Conservation (phyloP, 73 alveolate genomes). For the Vitrella brassicaformis region DNA sequence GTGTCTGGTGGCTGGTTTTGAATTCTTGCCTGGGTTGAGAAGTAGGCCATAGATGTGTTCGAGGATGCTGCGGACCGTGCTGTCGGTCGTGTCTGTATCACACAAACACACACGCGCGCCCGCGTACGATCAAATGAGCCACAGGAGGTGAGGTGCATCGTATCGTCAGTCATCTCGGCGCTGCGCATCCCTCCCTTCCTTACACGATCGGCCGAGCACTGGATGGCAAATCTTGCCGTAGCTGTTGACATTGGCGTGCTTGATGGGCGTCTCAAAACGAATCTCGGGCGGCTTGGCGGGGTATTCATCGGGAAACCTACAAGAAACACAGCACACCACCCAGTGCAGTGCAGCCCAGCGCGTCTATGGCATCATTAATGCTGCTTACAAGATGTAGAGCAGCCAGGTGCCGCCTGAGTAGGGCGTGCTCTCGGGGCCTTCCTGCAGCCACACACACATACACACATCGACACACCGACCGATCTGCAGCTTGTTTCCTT, state of each 20-base stretch:
- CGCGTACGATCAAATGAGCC: too few relatives aligned
- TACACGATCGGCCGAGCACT: background rate
- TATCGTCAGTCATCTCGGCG: too few relatives aligned
- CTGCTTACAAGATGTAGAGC: background rate
- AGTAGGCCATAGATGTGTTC: slow-evolving; percentile 3
- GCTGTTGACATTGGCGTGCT: background rate
- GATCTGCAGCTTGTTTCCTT: too few relatives aligned
- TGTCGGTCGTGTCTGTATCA: background rate
- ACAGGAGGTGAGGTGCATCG: too few relatives aligned
- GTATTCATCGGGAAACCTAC: background rate
- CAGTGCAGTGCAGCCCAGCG: too few relatives aligned
- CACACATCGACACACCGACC: too few relatives aligned
- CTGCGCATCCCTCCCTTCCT: too few relatives aligned
- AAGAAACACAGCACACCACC: too few relatives aligned
- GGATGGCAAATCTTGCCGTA: background rate
- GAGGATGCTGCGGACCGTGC: background rate
- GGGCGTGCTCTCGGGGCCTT: slow-evolving; percentile 9
- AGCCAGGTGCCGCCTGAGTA: slow-evolving; percentile 2
- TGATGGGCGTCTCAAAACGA: slow-evolving; percentile 10
- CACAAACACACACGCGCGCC: too few relatives aligned
- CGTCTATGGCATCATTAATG: too few relatives aligned
- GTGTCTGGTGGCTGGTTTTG: too few relatives aligned
- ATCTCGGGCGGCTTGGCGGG: slow-evolving; percentile 7
- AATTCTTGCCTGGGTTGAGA: background rate
- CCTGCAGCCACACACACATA: too few relatives aligned